Evolutionary conservation across 495 filamentous ascomycete species (phyloP).

Genomic region (Neurospora sp.): DNA sequence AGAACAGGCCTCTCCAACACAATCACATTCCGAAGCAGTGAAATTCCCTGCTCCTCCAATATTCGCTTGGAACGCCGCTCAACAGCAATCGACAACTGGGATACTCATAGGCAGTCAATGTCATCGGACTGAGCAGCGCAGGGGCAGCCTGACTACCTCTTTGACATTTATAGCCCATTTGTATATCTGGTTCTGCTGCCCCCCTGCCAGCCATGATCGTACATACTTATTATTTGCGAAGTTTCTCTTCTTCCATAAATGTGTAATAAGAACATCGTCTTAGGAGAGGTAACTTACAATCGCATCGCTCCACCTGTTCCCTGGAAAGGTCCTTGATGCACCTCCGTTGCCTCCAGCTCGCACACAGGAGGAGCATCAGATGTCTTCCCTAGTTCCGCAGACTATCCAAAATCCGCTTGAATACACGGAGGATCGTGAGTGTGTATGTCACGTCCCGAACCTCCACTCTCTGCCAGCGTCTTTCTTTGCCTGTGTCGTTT

Average conservation of each 20-base stretch:
- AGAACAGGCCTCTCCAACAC: not conserved
- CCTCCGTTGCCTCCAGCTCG: not conserved
- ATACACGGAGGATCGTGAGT: not conserved
- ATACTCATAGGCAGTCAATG: not conserved
- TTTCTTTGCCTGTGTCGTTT: not conserved
- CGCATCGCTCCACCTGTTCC: not conserved
- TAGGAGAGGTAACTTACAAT: not conserved
- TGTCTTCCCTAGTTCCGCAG: not conserved
- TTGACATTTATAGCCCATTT: not conserved
- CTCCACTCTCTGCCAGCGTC: not conserved
- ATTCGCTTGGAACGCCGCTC: rapidly evolving
- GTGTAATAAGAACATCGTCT: not conserved
- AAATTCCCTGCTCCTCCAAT: not conserved
- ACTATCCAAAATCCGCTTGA: not conserved
- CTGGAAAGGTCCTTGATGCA: not conserved
- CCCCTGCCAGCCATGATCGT: not conserved
- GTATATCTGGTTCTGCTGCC: not conserved
- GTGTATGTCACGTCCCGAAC: not conserved
- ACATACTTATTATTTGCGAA: not conserved
- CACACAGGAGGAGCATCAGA: not conserved
- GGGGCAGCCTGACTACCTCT: not conserved
- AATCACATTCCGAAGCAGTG: not conserved
- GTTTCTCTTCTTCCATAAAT: not conserved
- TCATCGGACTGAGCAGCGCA: not conserved
- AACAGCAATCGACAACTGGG: not conserved